Evolutionary conservation across 345 rosid species (phyloP).

Genomic region (Hirschfeldia incana): DNA sequence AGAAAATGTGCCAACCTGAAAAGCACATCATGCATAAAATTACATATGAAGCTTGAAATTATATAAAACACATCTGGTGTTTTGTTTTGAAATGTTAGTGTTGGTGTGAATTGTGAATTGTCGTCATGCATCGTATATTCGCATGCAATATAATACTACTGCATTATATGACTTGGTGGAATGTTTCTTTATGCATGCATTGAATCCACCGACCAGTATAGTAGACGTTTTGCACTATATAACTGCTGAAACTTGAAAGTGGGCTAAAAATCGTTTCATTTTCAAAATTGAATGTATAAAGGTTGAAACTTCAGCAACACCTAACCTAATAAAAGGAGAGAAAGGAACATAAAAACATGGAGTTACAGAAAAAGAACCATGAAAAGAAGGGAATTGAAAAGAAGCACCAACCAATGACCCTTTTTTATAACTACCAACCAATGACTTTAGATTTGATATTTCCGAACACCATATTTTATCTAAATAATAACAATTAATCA

Average conservation of each 20-base stretch:
- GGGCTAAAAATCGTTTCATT: no score
- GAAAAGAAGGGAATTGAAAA: neutral
- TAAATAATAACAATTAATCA: neutral
- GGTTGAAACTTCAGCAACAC: neutral
- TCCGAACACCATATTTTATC: neutral
- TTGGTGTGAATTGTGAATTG: slow-evolving; percentile 13
- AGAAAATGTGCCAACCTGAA: neutral
- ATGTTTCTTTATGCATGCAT: neutral
- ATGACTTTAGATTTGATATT: neutral
- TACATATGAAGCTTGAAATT: neutral
- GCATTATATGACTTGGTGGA: neutral
- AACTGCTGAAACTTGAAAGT: no score
- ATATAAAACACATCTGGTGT: neutral
- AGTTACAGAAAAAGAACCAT: slow-evolving; percentile 17
- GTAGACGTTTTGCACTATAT: neutral
- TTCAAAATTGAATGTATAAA: neutral
- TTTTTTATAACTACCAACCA: no score
- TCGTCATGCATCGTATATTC: slow-evolving; percentile 16
- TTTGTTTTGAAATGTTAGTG: neutral
- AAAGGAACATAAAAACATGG: neutral
- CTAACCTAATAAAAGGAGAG: neutral
- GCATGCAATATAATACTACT: slow-evolving; percentile 5
- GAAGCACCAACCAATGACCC: slow-evolving; percentile 1
- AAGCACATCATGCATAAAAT: neutral
- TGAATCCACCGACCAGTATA: no score